Evolutionary conservation across 2,329 filamentous ascomycete genomes (phyloP).

Genomic region (Botrytis sinoallii): DNA sequence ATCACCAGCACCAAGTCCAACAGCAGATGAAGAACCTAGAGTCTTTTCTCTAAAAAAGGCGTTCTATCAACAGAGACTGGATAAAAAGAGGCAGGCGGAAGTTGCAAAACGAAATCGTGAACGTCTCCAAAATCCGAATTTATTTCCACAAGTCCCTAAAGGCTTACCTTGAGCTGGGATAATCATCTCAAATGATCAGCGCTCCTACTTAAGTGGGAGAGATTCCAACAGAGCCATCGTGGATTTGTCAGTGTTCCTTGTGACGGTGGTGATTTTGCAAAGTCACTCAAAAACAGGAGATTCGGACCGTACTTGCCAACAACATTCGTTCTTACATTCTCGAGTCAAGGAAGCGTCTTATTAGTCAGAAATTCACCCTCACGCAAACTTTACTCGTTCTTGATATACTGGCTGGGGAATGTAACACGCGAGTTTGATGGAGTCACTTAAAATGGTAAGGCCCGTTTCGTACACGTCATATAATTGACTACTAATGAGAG

Average conservation of each 20-base stretch:
- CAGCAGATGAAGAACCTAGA: slow-evolving; percentile 59
- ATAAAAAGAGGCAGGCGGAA: slow-evolving; percentile 75
- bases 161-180: slow-evolving; percentile 43
- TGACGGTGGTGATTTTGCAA: neutral
- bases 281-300: neutral
- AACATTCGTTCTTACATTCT: neutral
- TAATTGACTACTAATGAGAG: slow-evolving; percentile 6
- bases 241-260: neutral
- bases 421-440: slow-evolving; percentile 9
- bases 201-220: neutral
- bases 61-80: slow-evolving; percentile 82
- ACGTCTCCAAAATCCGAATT: slow-evolving; percentile 69
- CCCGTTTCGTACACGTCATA: slow-evolving; percentile 16
- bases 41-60: slow-evolving; percentile 82
- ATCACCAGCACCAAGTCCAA: slow-evolving; percentile 7
- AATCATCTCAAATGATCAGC: neutral
- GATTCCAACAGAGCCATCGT: neutral
- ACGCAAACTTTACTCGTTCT: neutral
- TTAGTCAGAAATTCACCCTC: slow-evolving; percentile 5
- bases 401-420: neutral
- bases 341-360: neutral
- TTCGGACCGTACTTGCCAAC: neutral
- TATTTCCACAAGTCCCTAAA: slow-evolving; percentile 83
- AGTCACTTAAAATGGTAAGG: neutral
- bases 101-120: slow-evolving; percentile 78